A percentile compares a stretch with the other conserved stretches of the same genome.
Conservation (phyloP, 208 protist species). For the Crithidia brevicula region DNA sequence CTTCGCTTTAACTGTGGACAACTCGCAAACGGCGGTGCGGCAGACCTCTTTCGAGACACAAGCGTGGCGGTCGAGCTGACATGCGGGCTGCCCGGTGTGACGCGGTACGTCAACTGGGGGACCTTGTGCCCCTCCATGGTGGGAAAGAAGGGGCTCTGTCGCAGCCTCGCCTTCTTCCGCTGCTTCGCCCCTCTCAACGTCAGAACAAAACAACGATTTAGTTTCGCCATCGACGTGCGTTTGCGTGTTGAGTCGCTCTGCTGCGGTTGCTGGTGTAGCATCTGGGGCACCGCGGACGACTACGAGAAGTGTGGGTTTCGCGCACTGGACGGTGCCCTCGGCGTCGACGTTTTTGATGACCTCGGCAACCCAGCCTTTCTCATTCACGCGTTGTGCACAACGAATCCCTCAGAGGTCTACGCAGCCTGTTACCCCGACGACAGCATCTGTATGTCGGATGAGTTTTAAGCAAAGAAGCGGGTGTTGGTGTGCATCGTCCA, state of each 20-base stretch:
- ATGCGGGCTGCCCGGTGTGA: neutral
- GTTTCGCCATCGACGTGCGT: constrained; percentile 27
- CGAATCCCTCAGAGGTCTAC: constrained; percentile 38
- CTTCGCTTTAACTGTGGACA: neutral
- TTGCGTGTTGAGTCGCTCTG: constrained; percentile 47
- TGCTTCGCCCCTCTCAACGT: constrained; percentile 63
- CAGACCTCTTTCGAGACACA: constrained; percentile 20
- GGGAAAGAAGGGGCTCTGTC: neutral
- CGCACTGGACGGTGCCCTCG: constrained; percentile 47
- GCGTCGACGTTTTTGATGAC: constrained; percentile 58
- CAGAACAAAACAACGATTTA: constrained; percentile 36
- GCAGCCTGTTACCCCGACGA: constrained; percentile 48
- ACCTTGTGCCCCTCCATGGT: neutral
- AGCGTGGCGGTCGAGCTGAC: constrained; percentile 7
- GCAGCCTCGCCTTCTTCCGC: constrained; percentile 46
- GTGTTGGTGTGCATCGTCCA: no score
- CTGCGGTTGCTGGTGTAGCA: constrained; percentile 64
- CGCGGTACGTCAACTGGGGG: constrained; percentile 14
- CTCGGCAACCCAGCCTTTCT: constrained; percentile 58
- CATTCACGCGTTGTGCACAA: constrained; percentile 51
- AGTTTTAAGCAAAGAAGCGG: neutral
- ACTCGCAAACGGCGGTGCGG: constrained; percentile 12
- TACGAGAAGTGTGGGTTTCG: constrained; percentile 42
- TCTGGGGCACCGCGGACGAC: constrained; percentile 68
- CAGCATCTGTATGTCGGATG: constrained; percentile 21